Evolutionary conservation across 441 rosid genomes (phyloP), one percentile per base, ranked within the genome.

Genomic region (Pelargonium fulgidum): DNA sequence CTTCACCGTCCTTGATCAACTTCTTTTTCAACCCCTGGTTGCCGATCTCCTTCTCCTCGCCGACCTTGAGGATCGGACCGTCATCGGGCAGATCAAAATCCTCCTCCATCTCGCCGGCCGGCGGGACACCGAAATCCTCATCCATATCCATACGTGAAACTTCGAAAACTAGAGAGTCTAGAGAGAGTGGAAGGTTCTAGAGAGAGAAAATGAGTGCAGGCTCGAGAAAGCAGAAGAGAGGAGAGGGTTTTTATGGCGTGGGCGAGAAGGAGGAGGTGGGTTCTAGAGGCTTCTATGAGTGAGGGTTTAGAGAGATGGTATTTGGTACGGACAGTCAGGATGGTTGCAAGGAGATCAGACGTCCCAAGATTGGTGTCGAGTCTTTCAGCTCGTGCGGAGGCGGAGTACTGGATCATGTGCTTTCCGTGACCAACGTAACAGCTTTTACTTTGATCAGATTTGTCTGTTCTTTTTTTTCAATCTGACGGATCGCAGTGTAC

Each of bases 31-130:
- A 74, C 12, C 82, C 87, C 47, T 86, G 86, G 70, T 78, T 81
- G 0, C 87, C 88, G 85, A 88, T 86, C 85, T 86, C 93, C 79
- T 85, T 88, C 84, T 88, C 93, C 47, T 88, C 93, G 0, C 89
- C 93, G 61, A 82, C 87, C 68, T 86, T 85, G 69, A 83, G 68
- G 54, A 65, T 44, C 22, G 85, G 81, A 5, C 67, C 20, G 0
- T 79, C 79, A 77, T 81, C 89, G 0, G 81, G 88, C 52, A 86
- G 79, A 73, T 80, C 89, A 78, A 88, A 68, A 24, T 81, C 87
- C 26, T 80, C 88, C 54, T 81, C 73, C 85, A 84, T 81, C 41
- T 76, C 87, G 68, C 77, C 80, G 36, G 74, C 82, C 3, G 82
- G 78, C 3, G 88, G 90, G 58, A 86, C 75, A 72, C 81, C 86